phyloP scores from a whole-genome alignment of 2,329 filamentous ascomycete genomes.

The Aspergillus jensenii region DNA sequence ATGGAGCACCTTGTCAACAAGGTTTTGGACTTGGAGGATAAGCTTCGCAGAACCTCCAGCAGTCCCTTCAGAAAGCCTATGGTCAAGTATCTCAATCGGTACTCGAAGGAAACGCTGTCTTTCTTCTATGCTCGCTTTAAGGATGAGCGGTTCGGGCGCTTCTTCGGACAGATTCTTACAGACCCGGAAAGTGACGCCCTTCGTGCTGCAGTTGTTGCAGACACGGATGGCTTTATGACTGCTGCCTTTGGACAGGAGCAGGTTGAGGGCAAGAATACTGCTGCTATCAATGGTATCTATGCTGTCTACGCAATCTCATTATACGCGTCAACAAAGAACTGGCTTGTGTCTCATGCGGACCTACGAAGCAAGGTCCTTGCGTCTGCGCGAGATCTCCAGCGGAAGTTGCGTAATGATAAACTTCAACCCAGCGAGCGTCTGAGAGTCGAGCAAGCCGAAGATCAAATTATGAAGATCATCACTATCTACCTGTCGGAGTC shows the following conservation, averaged over 20 bases:
- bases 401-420: conserved; percentile 67
- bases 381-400: conserved; percentile 76
- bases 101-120: conserved; percentile 81
- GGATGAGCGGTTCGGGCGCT: conserved; percentile 83
- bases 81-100: conserved; percentile 90
- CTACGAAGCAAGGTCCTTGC: conserved; percentile 60
- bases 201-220: conserved; percentile 70
- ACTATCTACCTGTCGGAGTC: conserved; percentile 75
- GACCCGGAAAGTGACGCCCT: conserved; percentile 73
- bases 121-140: conserved; percentile 78
- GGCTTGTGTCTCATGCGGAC: conserved; percentile 60
- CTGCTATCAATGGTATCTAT: conserved; percentile 84
- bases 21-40: conserved; percentile 84
- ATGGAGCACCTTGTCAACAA: conserved; percentile 87
- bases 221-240: conserved; percentile 70
- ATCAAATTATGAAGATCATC: conserved; percentile 83
- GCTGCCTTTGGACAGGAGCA: conserved; percentile 64
- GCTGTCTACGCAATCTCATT: conserved; percentile 76
- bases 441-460: conserved; percentile 82
- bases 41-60: conserved; percentile 79
- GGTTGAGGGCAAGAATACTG: conserved; percentile 68
- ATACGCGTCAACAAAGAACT: conserved; percentile 63
- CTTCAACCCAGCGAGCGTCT: conserved; percentile 73
- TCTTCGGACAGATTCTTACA: conserved; percentile 82
- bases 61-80: conserved; percentile 90